These are phyloP conservation scores for Epichloe amarillans DNA, from an alignment of 2,329 filamentous ascomycete species.

Conservation along the genomic window DNA sequence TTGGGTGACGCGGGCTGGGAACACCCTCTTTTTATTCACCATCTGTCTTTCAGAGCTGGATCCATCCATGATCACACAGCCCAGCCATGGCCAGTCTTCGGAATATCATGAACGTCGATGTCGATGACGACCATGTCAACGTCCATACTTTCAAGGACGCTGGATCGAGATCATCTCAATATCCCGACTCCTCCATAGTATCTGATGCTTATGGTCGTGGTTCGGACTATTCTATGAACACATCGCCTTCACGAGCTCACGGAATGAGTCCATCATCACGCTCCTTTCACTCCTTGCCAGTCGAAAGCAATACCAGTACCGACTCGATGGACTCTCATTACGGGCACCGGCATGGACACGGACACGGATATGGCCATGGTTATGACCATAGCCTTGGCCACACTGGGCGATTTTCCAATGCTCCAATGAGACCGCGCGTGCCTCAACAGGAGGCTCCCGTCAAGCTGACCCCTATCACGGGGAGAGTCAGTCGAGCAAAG, in stretches of 20 bases:
- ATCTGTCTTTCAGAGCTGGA: constrained; percentile 9
- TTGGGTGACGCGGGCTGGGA: constrained; percentile 1
- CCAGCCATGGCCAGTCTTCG: constrained; percentile 39
- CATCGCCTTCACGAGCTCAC: constrained; percentile 19
- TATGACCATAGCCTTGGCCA: constrained; percentile 8
- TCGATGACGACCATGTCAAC: constrained; percentile 34
- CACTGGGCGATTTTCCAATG: constrained; percentile 13
- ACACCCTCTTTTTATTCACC: not conserved
- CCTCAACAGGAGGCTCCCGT: constrained; percentile 26
- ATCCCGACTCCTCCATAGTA: constrained; percentile 19
- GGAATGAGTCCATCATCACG: constrained; percentile 22
- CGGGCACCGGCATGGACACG: constrained; percentile 11
- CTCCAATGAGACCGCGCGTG: constrained; percentile 28
- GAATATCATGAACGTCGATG: constrained; percentile 44
- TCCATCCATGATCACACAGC: constrained; percentile 25
- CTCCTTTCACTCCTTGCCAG: constrained; percentile 14
- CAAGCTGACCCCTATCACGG: constrained; percentile 43
- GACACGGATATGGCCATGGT: constrained; percentile 12
- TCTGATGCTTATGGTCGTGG: constrained; percentile 13
- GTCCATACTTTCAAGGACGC: constrained; percentile 29
- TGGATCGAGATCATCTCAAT: constrained; percentile 19
- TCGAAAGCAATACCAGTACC: constrained; percentile 31
- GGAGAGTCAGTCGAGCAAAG: constrained; percentile 43
- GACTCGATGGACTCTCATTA: constrained; percentile 35
- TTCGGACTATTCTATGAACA: constrained; percentile 13